Base-by-base conservation (phyloP, 768 basidiomycete genomes). In the Guyanaporus albipodus region DNA sequence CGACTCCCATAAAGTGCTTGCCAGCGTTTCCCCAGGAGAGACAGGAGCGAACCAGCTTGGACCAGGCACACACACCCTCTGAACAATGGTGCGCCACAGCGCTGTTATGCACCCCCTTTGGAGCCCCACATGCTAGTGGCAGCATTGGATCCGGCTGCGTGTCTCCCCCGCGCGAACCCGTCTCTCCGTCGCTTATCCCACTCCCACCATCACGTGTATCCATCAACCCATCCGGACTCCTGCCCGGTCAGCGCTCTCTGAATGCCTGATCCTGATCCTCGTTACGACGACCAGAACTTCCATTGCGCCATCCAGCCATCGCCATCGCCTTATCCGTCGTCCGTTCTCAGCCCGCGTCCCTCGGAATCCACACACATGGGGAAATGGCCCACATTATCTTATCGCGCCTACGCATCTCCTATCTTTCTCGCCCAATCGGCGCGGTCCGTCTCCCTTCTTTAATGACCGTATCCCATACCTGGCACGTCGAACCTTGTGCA, bases 331-430 rank as follows among this genome's bases (percentile, higher is more conserved):
- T 38, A 44, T 42, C 28, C 19, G 50, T 49, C 50, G 17, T 2
- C 33, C 11, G 24, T 48, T 48, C 41, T 44, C 46, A 21, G 18
- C 27, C 58, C 52, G 61, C 23, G 31, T 36, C 23, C 31, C 22
- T 46, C 60, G 60, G 60, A 35, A 28, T 18, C 22, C 27, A 40
- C n/a, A 21, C 42, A 19, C 37, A 42, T 43, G 44, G 15, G 28
- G 24, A 32, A 29, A n/a, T n/a, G 12, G 8, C 18, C 47, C 32
- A 36, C 31, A 42, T 50, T 37, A 60, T 61, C 55, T 60, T 60
- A 60, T 63, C 44, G 37, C 37, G 1, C 36, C 56, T 12, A 49
- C n/a, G 9, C 37, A 22, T 11, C n/a, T 19, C 10, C 33, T 37
- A 44, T 55, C 47, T 46, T n/a, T 3, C 24, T 19, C n/a, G 11